Conservation (phyloP, 2,329 filamentous ascomycete species). For the Aspergillus phoenicis region DNA sequence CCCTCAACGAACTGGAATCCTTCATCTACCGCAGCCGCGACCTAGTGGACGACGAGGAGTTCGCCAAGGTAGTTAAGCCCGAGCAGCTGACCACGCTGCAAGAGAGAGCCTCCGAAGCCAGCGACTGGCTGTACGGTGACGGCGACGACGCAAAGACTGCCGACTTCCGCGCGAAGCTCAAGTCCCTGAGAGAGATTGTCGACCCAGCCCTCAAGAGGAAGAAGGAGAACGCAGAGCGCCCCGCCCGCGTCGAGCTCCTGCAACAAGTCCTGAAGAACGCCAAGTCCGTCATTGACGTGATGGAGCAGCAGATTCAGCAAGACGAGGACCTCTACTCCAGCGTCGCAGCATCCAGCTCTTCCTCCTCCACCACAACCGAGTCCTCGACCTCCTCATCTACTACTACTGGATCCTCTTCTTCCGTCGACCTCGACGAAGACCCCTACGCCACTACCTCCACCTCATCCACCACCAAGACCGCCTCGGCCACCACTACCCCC, state of each 20-base stretch:
- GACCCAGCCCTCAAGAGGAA: slow-evolving; percentile 75
- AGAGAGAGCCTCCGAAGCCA: slow-evolving; percentile 66
- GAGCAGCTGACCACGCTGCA: slow-evolving; percentile 68
- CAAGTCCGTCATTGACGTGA: slow-evolving; percentile 67
- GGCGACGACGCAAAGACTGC: slow-evolving; percentile 75
- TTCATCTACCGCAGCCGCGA: slow-evolving; percentile 90
- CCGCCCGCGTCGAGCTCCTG: slow-evolving; percentile 67
- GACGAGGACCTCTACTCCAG: slow-evolving; percentile 64
- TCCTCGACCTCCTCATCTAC: slow-evolving; percentile 50
- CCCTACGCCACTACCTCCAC: slow-evolving; percentile 45
- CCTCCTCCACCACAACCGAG: slow-evolving; percentile 43
- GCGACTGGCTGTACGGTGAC: slow-evolving; percentile 90
- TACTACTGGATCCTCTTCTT: slow-evolving; percentile 41
- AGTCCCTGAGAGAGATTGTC: slow-evolving; percentile 75
- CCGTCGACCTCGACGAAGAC: slow-evolving; percentile 80
- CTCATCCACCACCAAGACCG: slow-evolving; percentile 35
- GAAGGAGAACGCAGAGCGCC: slow-evolving; percentile 71
- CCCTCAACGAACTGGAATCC: slow-evolving; percentile 87
- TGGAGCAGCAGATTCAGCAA: slow-evolving; percentile 73
- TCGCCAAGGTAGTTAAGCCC: slow-evolving; percentile 70
- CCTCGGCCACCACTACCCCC: slow-evolving; percentile 38
- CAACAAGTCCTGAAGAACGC: slow-evolving; percentile 72
- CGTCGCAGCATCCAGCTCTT: slow-evolving; percentile 50
- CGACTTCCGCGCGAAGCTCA: slow-evolving; percentile 74
- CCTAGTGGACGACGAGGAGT: slow-evolving; percentile 74